phyloP scores from a whole-genome alignment of 1,284 basidiomycete genomes.

The Leccinum fuscescens region DNA sequence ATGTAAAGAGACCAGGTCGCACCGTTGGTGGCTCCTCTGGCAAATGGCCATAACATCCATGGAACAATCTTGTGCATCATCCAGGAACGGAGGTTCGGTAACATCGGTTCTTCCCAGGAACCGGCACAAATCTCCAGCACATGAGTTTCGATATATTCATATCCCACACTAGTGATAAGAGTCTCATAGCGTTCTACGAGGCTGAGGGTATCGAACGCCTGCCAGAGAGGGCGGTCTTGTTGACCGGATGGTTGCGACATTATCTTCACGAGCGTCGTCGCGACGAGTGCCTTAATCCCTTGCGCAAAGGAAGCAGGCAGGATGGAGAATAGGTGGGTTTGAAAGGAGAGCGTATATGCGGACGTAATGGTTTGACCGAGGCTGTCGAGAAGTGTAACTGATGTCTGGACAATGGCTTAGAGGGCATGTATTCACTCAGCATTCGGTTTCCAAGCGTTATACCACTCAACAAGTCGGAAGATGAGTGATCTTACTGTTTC shows the following conservation, averaged over 20 bases:
- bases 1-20: constrained; percentile 28
- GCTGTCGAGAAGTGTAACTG: constrained; percentile 36
- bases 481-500: constrained; percentile 52
- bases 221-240: constrained; percentile 49
- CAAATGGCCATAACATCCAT: constrained; percentile 83
- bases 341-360: constrained; percentile 65
- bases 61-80: constrained; percentile 76
- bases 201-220: constrained; percentile 69
- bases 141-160: constrained; percentile 78
- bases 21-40: constrained; percentile 59
- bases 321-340: constrained; percentile 64
- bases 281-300: constrained; percentile 64
- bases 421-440: constrained; percentile 44
- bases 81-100: constrained; percentile 67
- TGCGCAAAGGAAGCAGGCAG: constrained; percentile 64
- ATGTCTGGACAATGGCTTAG: constrained; percentile 4
- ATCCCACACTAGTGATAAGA: constrained; percentile 79
- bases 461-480: constrained; percentile 62
- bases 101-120: constrained; percentile 67
- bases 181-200: constrained; percentile 84
- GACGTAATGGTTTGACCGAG: constrained; percentile 58
- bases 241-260: constrained; percentile 31
- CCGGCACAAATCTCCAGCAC: constrained; percentile 65
- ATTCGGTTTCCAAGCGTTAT: constrained; percentile 60
- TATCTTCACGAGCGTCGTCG: constrained; percentile 50